These are phyloP conservation scores for Metroxylon sagu DNA, from an alignment of 176 grass and related monocot species.

Conservation along the genomic window DNA sequence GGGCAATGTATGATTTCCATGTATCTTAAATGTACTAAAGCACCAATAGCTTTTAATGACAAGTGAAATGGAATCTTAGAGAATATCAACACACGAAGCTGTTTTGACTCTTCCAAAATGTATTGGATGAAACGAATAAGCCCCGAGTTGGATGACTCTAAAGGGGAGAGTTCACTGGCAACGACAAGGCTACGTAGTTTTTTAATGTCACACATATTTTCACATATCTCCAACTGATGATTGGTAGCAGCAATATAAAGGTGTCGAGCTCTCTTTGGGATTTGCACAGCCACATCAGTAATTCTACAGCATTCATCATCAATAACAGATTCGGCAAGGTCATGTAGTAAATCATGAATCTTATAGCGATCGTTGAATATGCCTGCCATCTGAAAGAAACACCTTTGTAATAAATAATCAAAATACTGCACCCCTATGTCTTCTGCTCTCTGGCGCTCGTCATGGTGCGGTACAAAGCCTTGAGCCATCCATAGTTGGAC, in stretches of 20 bases:
- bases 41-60: too few relatives aligned
- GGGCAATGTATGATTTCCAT: not conserved
- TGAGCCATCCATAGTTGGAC: conserved; percentile 51
- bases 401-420: conserved; percentile 28
- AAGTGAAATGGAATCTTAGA: too few relatives aligned
- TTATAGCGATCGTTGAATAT: conserved; percentile 19
- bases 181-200: conserved; percentile 26
- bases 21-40: conserved; percentile 45
- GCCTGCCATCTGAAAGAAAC: conserved; percentile 27
- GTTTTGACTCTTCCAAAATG: not conserved
- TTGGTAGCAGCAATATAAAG: conserved; percentile 33
- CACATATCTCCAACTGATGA: conserved; percentile 3
- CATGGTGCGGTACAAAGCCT: conserved; percentile 20
- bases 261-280: conserved; percentile 26
- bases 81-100: too few relatives aligned
- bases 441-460: conserved; percentile 6
- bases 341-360: conserved; percentile 48
- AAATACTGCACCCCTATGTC: conserved; percentile 24
- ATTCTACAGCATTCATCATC: conserved; percentile 28
- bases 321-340: conserved; percentile 30
- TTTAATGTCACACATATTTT: not conserved
- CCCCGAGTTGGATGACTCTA: not conserved
- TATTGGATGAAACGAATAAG: conserved; percentile 18
- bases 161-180: not conserved
- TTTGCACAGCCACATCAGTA: not conserved